phyloP scores from a whole-genome alignment of 163 green algal species.

The Coccomyxa subellipsoidea region DNA sequence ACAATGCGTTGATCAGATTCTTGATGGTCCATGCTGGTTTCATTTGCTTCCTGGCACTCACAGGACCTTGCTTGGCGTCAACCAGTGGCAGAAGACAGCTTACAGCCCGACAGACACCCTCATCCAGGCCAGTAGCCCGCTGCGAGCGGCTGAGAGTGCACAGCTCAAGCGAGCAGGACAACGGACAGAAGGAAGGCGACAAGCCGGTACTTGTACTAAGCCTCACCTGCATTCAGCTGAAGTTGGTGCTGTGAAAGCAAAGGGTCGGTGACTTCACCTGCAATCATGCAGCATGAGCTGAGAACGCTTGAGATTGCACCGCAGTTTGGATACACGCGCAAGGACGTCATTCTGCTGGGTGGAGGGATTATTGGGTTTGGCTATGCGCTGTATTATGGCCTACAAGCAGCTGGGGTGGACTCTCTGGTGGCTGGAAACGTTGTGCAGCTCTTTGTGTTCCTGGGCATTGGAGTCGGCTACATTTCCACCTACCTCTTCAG shows the following conservation, averaged over 20 bases:
- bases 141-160: neutral
- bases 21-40: no score
- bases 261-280: neutral
- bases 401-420: slow-evolving; percentile 76
- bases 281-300: neutral
- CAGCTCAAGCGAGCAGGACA: neutral
- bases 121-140: neutral
- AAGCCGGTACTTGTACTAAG: neutral
- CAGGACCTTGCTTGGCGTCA: neutral
- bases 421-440: slow-evolving; percentile 78
- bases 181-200: neutral
- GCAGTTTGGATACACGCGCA: slow-evolving; percentile 90
- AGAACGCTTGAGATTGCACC: neutral
- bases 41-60: no score
- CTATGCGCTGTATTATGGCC: slow-evolving; percentile 84
- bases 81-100: neutral
- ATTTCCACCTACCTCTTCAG: slow-evolving; percentile 91
- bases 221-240: neutral
- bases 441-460: slow-evolving; percentile 87
- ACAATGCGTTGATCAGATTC: no score
- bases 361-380: slow-evolving; percentile 69
- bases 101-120: neutral
- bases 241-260: no score
- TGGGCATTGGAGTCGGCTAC: slow-evolving; percentile 88
- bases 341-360: slow-evolving; percentile 88